These are phyloP conservation scores for Purpureocillium lavendulum DNA, from an alignment of 2,329 filamentous ascomycete species.

Conservation along the genomic window DNA sequence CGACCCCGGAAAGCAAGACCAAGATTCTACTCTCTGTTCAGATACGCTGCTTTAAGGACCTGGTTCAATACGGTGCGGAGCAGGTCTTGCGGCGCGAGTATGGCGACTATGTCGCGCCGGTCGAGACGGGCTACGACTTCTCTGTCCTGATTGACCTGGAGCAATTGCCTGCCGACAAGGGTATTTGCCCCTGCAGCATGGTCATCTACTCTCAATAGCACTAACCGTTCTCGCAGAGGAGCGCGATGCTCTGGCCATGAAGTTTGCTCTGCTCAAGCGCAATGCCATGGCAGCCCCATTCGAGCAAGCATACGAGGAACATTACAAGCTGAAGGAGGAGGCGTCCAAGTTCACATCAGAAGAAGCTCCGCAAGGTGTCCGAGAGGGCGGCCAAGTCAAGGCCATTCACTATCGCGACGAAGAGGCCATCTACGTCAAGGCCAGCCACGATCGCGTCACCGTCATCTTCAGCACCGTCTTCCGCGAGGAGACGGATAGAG, in stretches of 20 bases:
- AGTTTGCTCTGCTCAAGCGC: constrained; percentile 87
- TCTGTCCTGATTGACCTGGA: constrained; percentile 87
- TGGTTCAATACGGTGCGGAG: constrained; percentile 88
- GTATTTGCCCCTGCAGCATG: constrained; percentile 27
- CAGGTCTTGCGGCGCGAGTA: constrained; percentile 91
- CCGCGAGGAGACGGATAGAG: constrained; percentile 91
- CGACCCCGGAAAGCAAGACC: constrained; percentile 86
- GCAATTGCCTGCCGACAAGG: constrained; percentile 70
- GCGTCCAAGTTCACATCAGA: constrained; percentile 90
- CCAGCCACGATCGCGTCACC: constrained; percentile 92
- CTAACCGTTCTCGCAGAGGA: constrained; percentile 46
- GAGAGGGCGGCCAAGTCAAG: constrained; percentile 87
- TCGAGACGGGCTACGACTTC: constrained; percentile 93
- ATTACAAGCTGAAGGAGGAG: constrained; percentile 77
- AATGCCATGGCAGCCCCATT: constrained; percentile 99
- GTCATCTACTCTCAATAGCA: not conserved
- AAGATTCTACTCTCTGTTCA: constrained; percentile 92
- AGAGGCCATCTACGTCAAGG: constrained; percentile 98
- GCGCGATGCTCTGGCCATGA: constrained; percentile 75
- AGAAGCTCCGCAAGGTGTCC: constrained; percentile 82
- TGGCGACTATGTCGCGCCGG: constrained; percentile 76
- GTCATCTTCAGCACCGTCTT: constrained; percentile 99
- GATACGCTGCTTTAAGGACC: constrained; percentile 89
- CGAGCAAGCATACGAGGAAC: constrained; percentile 91
- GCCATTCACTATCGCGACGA: constrained; percentile 97